Conservation (phyloP, 495 filamentous ascomycete species). For the Neurospora pannonica region DNA sequence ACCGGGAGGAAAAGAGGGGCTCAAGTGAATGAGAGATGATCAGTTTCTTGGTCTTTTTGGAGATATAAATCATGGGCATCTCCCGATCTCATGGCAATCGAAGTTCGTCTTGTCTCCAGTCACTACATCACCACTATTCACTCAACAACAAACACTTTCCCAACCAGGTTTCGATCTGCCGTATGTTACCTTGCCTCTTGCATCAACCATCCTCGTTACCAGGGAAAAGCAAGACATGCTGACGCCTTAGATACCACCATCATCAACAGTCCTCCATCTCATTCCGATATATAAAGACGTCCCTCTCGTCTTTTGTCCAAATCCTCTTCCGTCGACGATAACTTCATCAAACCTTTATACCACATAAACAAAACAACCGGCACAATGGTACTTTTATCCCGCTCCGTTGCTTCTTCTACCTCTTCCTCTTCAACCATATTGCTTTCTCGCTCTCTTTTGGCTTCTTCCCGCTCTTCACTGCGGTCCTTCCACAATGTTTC, state of each 20-base stretch:
- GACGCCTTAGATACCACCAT: not conserved
- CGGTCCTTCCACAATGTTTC: slow-evolving; percentile 12
- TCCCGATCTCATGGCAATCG: not conserved
- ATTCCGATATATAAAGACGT: not conserved
- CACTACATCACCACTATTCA: not conserved
- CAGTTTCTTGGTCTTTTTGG: not conserved
- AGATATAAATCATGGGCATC: not conserved
- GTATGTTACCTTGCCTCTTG: not conserved
- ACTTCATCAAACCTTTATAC: not conserved
- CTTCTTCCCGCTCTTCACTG: slow-evolving; percentile 14
- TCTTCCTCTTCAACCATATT: slow-evolving; percentile 16
- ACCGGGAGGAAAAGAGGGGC: not conserved
- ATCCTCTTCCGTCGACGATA: not conserved
- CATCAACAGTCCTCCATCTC: not conserved
- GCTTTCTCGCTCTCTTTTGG: slow-evolving; percentile 9
- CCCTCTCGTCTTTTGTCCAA: not conserved
- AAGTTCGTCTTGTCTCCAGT: not conserved
- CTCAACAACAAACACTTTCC: not conserved
- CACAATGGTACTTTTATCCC: slow-evolving; percentile 46
- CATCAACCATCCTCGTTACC: not conserved
- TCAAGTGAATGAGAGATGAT: not conserved
- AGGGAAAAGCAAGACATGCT: not conserved
- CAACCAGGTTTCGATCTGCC: not conserved
- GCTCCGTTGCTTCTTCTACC: slow-evolving; percentile 24
- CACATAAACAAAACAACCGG: slow-evolving; percentile 11